Evolutionary conservation across 305 asterid species (phyloP), one percentile per base, ranked within the genome.

Genomic region (Fraxinus albicans): DNA sequence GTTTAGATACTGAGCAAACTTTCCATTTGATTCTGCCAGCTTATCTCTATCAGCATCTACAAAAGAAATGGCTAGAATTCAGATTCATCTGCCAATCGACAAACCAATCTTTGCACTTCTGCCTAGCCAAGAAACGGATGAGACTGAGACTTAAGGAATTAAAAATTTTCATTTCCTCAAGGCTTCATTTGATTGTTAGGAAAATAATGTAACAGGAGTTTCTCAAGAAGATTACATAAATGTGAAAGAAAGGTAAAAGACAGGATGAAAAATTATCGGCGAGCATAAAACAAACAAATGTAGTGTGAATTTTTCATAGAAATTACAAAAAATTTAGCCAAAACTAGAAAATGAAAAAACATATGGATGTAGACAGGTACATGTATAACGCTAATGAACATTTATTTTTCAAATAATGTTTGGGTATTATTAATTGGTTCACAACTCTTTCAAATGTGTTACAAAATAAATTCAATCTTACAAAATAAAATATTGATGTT

Each of bases 1-100:
- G 94, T 89, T 83, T 53, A 94, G 87, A 85, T 96, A 96, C 89
- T 89, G 91, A 31, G 98, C 95, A 83, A 84, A 91, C 84, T 87
- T 90, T 82, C 95, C 97, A 82, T 80, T 87, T 8, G 97, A 93
- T 84, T 86, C 88, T 40, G 91, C 93, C 83, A 96, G 86, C 90
- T 87, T 90, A 34, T 91, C 91, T 81, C 97, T 89, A 88, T 96
- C 97, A 77, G 92, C 85, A 87, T 91, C 98, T 96, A 89, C 67
- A 81, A 75, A 65, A 63, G 63, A 13, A 80, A 74, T 82, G 31
- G 77, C 76, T 47, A 29, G 76, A 84, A 79, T 27, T 31, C 60
- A 81, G 27, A 76, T 31, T 58, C 55, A 34, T 77, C 72, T 81
- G 81, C 81, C 53, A 70, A 33, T 27, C n/a, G 77, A 84, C 27